These are phyloP conservation scores for Pseudocercospora vitis DNA, from an alignment of 2,329 filamentous ascomycete species.

Conservation along the genomic window DNA sequence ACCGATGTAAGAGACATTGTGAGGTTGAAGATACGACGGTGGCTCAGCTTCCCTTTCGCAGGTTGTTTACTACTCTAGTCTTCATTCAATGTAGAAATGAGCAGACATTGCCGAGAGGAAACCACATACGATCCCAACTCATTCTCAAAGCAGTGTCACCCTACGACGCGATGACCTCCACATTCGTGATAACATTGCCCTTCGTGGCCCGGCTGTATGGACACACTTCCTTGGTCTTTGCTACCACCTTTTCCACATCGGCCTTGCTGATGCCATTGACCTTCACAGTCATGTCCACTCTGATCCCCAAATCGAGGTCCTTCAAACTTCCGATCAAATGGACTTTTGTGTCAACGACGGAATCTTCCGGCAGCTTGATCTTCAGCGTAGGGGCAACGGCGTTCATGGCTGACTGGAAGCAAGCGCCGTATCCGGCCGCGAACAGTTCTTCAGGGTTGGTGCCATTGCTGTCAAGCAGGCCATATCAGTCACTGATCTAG, in stretches of 20 bases:
- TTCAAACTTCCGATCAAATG: slow-evolving; percentile 50
- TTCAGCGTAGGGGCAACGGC: slow-evolving; percentile 44
- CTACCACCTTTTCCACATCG: slow-evolving; percentile 40
- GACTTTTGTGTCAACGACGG: slow-evolving; percentile 45
- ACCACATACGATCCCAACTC: too few relatives aligned
- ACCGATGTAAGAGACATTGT: too few relatives aligned
- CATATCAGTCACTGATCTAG: background rate
- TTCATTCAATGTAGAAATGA: too few relatives aligned
- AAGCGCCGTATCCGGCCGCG: slow-evolving; percentile 50
- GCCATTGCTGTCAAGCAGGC: slow-evolving; percentile 34
- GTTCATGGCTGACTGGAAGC: slow-evolving; percentile 52
- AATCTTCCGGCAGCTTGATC: slow-evolving; percentile 47
- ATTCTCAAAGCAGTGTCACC: too few relatives aligned
- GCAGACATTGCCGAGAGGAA: too few relatives aligned
- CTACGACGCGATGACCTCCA: slow-evolving; percentile 19
- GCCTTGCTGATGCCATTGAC: slow-evolving; percentile 35
- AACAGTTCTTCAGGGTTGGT: slow-evolving; percentile 50
- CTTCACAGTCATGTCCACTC: slow-evolving; percentile 47
- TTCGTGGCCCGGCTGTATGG: slow-evolving; percentile 39
- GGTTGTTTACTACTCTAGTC: too few relatives aligned
- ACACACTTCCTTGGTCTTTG: slow-evolving; percentile 40
- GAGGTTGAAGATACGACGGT: too few relatives aligned
- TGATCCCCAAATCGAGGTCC: slow-evolving; percentile 46
- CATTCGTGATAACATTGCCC: slow-evolving; percentile 37
- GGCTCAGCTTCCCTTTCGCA: too few relatives aligned